Evolutionary conservation across 768 basidiomycete genomes (phyloP).

Genomic region (Termitomyces heimii): DNA sequence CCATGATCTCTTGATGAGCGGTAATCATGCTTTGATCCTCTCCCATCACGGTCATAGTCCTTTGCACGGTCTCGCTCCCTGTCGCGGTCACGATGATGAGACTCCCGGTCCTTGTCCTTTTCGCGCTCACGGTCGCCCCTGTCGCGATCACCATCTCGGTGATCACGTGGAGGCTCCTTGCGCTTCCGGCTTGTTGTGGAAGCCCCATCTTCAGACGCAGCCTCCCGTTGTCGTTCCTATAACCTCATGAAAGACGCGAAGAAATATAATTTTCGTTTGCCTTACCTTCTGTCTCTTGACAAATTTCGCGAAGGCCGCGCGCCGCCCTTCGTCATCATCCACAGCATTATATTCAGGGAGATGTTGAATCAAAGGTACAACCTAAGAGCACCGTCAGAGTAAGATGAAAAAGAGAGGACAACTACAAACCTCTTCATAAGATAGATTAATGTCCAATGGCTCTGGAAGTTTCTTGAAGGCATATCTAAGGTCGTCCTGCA

Average conservation of each 20-base stretch:
- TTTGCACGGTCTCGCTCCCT: constrained; percentile 24
- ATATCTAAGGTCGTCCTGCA: constrained; percentile 95
- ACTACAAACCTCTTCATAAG: constrained; percentile 73
- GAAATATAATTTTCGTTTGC: neutral
- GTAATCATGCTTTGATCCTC: constrained; percentile 37
- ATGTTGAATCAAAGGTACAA: constrained; percentile 70
- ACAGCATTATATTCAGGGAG: constrained; percentile 84
- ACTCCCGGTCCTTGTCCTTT: constrained; percentile 27
- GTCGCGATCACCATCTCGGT: constrained; percentile 42
- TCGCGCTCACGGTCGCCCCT: constrained; percentile 35
- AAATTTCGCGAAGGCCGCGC: constrained; percentile 81
- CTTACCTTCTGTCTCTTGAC: constrained; percentile 84
- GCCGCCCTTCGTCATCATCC: constrained; percentile 81
- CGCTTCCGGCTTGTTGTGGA: constrained; percentile 77
- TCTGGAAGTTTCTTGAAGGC: constrained; percentile 88
- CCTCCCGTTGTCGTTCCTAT: constrained; percentile 74
- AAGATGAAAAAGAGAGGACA: neutral
- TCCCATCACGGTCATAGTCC: constrained; percentile 27
- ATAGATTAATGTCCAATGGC: constrained; percentile 64
- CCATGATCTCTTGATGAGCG: constrained; percentile 36
- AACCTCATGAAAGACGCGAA: neutral
- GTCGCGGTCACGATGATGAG: constrained; percentile 25
- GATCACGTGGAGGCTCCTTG: constrained; percentile 63
- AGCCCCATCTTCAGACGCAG: constrained; percentile 77
- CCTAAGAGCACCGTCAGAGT: constrained; percentile 30